Percentiles rank a stretch among this genome's conserved stretches.
Conservation (phyloP, 1,284 basidiomycete species). For the Tilletia caries region DNA sequence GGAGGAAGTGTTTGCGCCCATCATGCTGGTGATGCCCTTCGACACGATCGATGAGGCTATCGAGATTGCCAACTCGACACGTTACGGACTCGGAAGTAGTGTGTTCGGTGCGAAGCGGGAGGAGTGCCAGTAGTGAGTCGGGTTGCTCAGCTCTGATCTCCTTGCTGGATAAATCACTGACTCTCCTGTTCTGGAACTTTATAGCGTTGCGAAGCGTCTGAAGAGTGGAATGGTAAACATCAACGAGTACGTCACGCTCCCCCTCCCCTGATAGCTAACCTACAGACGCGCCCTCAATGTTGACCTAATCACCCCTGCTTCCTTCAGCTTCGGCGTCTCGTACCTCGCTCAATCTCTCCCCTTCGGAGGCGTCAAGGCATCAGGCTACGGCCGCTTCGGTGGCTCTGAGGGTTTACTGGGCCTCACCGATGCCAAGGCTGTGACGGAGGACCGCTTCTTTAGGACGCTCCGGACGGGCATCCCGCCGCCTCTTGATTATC, state of each 20-base stretch:
- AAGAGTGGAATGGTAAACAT: constrained; percentile 95
- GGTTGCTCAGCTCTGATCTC: not conserved
- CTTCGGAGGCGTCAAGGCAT: constrained; percentile 78
- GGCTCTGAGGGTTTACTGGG: constrained; percentile 86
- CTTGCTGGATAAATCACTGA: not conserved
- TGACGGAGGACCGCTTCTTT: constrained; percentile 81
- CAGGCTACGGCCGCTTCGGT: constrained; percentile 37
- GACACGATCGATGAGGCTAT: constrained; percentile 74
- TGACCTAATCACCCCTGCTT: not conserved
- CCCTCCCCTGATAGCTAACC: too few relatives aligned
- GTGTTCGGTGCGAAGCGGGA: constrained; percentile 83
- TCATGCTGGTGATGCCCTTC: constrained; percentile 48
- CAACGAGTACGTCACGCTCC: constrained; percentile 58
- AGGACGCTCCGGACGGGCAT: constrained; percentile 77
- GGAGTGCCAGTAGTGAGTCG: constrained; percentile 60
- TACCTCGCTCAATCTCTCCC: constrained; percentile 88
- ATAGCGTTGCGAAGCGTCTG: constrained; percentile 69
- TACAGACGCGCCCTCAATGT: not conserved
- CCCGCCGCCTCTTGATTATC: constrained; percentile 59
- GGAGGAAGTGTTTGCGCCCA: constrained; percentile 46
- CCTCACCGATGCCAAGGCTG: constrained; percentile 79
- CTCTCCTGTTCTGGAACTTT: not conserved
- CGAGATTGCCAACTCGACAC: constrained; percentile 76
- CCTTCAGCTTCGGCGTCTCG: constrained; percentile 73
- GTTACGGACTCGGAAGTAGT: constrained; percentile 87